Evolutionary conservation across 805 yeast species (phyloP).

Genomic region (Cyberlindnera americana): DNA sequence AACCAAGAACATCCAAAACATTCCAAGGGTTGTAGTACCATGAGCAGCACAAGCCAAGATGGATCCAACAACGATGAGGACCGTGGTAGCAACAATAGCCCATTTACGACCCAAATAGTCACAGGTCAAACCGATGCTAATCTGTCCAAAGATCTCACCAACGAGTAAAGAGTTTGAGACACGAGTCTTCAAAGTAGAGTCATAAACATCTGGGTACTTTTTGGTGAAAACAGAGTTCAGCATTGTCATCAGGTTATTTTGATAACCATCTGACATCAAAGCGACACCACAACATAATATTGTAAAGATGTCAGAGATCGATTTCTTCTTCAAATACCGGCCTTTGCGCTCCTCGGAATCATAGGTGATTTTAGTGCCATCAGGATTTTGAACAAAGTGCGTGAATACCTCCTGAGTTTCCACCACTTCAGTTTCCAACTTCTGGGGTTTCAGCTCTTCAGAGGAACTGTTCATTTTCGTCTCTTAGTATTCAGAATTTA

Average conservation of each 20-base stretch:
- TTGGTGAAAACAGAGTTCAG: constrained; percentile 52
- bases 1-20: constrained; percentile 77
- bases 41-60: constrained; percentile 68
- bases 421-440: too few species aligned
- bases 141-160: constrained; percentile 69
- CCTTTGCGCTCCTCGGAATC: constrained; percentile 22
- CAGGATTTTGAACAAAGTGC: constrained; percentile 13
- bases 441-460: too few species aligned
- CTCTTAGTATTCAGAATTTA: too few species aligned
- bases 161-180: constrained; percentile 68
- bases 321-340: constrained; percentile 26
- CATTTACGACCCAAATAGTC: constrained; percentile 67
- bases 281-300: constrained; percentile 68
- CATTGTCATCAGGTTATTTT: constrained; percentile 72
- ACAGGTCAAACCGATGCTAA: constrained; percentile 58
- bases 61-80: constrained; percentile 60
- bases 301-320: constrained; percentile 37
- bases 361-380: constrained; percentile 14
- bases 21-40: constrained; percentile 51
- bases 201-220: constrained; percentile 36
- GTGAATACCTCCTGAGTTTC: too few species aligned
- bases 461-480: too few species aligned
- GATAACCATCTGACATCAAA: constrained; percentile 73
- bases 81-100: constrained; percentile 65
- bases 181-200: constrained; percentile 48